These are phyloP conservation scores for Pseudocercospora fuligena DNA, from an alignment of 2,329 filamentous ascomycete species.

Conservation along the genomic window DNA sequence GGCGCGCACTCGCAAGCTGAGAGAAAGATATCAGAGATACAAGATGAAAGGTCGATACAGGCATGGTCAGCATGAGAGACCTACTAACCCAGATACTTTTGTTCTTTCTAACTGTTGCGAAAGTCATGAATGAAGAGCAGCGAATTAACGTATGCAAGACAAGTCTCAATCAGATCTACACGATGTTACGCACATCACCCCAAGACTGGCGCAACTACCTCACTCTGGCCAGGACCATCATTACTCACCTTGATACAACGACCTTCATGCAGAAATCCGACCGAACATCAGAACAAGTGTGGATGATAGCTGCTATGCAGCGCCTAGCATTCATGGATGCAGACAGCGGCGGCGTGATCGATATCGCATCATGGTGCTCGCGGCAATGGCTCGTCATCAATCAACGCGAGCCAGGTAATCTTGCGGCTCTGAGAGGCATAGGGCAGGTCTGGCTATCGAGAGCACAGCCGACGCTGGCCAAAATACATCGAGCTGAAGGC, in stretches of 20 bases:
- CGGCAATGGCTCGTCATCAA: slow-evolving; percentile 53
- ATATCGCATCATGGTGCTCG: slow-evolving; percentile 57
- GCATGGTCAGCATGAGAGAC: slow-evolving; percentile 23
- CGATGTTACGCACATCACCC: slow-evolving; percentile 41
- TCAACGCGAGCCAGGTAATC: slow-evolving; percentile 50
- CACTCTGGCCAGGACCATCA: slow-evolving; percentile 45
- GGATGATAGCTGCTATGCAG: slow-evolving; percentile 54
- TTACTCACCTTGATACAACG: slow-evolving; percentile 46
- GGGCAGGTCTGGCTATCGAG: slow-evolving; percentile 58
- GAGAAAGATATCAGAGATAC: slow-evolving; percentile 3
- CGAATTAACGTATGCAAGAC: slow-evolving; percentile 38
- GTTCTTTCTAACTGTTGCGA: slow-evolving; percentile 24
- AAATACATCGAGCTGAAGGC: slow-evolving; percentile 53
- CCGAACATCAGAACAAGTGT: slow-evolving; percentile 46
- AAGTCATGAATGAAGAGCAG: slow-evolving; percentile 37
- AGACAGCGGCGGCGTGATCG: slow-evolving; percentile 51
- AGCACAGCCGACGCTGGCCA: slow-evolving; percentile 55
- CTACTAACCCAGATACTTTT: slow-evolving; percentile 18
- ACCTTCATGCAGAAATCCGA: slow-evolving; percentile 45
- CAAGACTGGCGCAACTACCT: slow-evolving; percentile 34
- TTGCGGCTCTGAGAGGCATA: slow-evolving; percentile 52
- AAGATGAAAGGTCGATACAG: slow-evolving; percentile 16
- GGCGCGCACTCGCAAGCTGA: slow-evolving; percentile 5
- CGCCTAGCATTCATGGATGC: slow-evolving; percentile 56
- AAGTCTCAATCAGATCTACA: slow-evolving; percentile 41